These are phyloP conservation scores for Ceratobasidium sp. DNA, from an alignment of 1,284 basidiomycete genomes.

Conservation along the genomic window DNA sequence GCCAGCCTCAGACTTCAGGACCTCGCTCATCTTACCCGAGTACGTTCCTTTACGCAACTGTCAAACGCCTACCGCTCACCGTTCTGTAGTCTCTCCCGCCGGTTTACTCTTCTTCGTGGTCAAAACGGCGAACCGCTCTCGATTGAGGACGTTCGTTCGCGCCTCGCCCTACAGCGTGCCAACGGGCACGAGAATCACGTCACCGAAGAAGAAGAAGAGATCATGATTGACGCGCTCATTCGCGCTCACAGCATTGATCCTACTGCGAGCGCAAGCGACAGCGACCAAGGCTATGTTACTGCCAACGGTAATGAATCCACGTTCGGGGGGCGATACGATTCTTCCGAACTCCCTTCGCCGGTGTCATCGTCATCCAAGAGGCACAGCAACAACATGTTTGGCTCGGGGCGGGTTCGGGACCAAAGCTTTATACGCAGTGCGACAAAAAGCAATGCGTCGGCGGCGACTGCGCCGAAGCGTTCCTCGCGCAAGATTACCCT, in stretches of 20 bases:
- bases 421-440: slow-evolving; percentile 66
- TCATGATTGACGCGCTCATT: slow-evolving; percentile 72
- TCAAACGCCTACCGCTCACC: slow-evolving; percentile 14
- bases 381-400: slow-evolving; percentile 82
- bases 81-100: slow-evolving; percentile 68
- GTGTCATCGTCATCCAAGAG: slow-evolving; percentile 55
- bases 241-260: slow-evolving; percentile 41
- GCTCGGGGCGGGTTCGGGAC: slow-evolving; percentile 75
- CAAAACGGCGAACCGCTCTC: slow-evolving; percentile 67
- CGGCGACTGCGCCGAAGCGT: background rate
- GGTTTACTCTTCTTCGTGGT: slow-evolving; percentile 76
- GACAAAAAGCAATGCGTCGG: slow-evolving; percentile 39
- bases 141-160: slow-evolving; percentile 66
- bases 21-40: slow-evolving; percentile 81
- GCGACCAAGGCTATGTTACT: slow-evolving; percentile 24
- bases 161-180: slow-evolving; percentile 75
- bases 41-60: slow-evolving; percentile 55
- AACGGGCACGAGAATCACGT: slow-evolving; percentile 69
- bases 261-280: slow-evolving; percentile 16
- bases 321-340: slow-evolving; percentile 15
- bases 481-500: slow-evolving; percentile 1
- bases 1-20: slow-evolving; percentile 74
- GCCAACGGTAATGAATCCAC: slow-evolving; percentile 31
- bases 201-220: slow-evolving; percentile 79
- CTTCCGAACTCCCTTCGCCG: slow-evolving; percentile 22